phyloP scores from a whole-genome alignment of 192 early-diverging fungal genomes.

The Coemansia sp. region DNA sequence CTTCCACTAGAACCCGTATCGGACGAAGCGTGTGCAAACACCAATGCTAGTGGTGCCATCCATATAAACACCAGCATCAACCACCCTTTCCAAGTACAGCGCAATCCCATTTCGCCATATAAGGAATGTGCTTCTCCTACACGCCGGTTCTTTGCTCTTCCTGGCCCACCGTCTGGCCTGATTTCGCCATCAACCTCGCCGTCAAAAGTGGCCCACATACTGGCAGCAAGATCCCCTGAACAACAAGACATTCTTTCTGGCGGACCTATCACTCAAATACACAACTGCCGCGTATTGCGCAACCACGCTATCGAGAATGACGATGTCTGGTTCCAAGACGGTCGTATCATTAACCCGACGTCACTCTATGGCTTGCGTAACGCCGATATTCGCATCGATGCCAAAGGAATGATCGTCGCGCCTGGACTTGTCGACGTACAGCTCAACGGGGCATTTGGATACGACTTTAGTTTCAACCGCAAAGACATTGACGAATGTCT shows the following conservation, averaged over 20 bases:
- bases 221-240: conserved; percentile 7
- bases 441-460: conserved; percentile 76
- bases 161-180: conserved; percentile 26
- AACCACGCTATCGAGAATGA: conserved; percentile 64
- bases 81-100: neutral
- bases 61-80: neutral
- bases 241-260: conserved; percentile 17
- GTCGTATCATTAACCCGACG: conserved; percentile 70
- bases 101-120: neutral
- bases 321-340: conserved; percentile 68
- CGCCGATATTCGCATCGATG: conserved; percentile 64
- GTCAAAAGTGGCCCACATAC: neutral
- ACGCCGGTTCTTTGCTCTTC: conserved; percentile 19
- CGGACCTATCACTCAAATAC: conserved; percentile 59
- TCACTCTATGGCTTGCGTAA: conserved; percentile 61
- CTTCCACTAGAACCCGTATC: neutral
- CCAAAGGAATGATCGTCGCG: conserved; percentile 61
- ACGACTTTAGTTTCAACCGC: conserved; percentile 62
- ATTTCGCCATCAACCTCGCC: conserved; percentile 14
- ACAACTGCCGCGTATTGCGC: conserved; percentile 67
- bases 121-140: conserved; percentile 5
- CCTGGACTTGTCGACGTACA: conserved; percentile 74
- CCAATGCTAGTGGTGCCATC: neutral
- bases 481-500: conserved; percentile 59
- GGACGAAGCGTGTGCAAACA: neutral